Evolutionary conservation across 768 basidiomycete species (phyloP), one percentile per base, ranked within the genome.

Genomic region (Xerocomellus amylosporus): DNA sequence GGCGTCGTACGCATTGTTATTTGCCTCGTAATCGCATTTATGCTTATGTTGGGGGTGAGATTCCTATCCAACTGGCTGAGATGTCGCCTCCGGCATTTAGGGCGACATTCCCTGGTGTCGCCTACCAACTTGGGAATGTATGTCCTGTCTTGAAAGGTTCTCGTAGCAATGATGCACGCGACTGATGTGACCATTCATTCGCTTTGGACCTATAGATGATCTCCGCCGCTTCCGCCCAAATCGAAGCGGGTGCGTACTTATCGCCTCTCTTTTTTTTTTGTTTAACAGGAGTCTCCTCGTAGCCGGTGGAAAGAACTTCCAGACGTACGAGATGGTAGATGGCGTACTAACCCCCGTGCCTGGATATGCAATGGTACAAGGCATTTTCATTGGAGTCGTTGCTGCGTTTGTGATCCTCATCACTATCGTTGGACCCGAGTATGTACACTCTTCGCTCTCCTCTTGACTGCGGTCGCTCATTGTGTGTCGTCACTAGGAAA

Each of bases 51-150:
- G 22, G 8, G 8, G 5, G 0, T 15, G 48, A 77, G 77, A 79
- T 83, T 67, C 91, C 91, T 5, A 87, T 93, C 59, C 88, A 87
- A 69, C 75, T 95, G 34, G 78, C 84, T 6, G 93, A 97, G 73
- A 82, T 93, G 75, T 88, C 88, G 0, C 93, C 93, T 8, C 87
- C 90, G 0, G 92, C 90, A 0, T 95, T 93, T 79, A 80, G 93
- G 54, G 89, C 91, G 4, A 88, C 88, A 2, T 94, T 92, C 77
- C 88, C 88, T 24, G 92, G 92, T 54, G 82, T 91, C 0, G 83
- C 88, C 2, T 94, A 93, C 71, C 92, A 93, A 60, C 65, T 93
- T 28, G 90, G 92, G 36, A 92, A 90, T 68, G 79, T 70, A 38
- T 10, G 69, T 62, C 2, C 9, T 54, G 2, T 50, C 34, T 43